Evolutionary conservation across 257 asterid genomes (phyloP).

Genomic region (Ajuga chamaepitys): DNA sequence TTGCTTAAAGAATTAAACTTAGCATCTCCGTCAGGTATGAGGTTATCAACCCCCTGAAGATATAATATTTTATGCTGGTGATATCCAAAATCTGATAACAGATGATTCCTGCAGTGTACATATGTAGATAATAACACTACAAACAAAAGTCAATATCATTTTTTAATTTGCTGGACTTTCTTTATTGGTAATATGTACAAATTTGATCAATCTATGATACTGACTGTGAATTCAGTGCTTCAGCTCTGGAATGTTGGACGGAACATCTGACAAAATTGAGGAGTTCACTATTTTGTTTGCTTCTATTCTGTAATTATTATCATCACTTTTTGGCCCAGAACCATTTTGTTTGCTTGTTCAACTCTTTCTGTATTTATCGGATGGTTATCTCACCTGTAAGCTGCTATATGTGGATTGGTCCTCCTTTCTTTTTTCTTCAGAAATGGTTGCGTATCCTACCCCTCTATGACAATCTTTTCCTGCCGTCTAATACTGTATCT

Average conservation of each 20-base stretch:
- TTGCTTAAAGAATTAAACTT: background rate
- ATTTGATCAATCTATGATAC: too few relatives aligned
- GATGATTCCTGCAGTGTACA: conserved; percentile 9
- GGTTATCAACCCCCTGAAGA: background rate
- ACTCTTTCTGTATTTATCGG: conserved; percentile 18
- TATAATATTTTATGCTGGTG: background rate
- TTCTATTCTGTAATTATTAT: conserved; percentile 44
- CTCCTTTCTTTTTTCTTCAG: conserved; percentile 12
- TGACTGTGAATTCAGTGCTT: conserved; percentile 16
- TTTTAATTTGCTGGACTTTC: conserved; percentile 3
- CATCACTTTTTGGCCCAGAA: conserved; percentile 51
- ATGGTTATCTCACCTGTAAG: background rate
- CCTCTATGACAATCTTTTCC: background rate
- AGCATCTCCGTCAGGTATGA: conserved; percentile 1
- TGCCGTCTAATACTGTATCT: conserved; percentile 1
- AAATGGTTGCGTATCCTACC: conserved; percentile 8
- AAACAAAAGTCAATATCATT: background rate
- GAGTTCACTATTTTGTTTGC: conserved; percentile 48
- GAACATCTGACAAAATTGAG: conserved; percentile 31
- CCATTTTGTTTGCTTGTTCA: conserved; percentile 48
- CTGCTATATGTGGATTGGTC: background rate
- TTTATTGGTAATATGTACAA: conserved; percentile 4
- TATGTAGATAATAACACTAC: background rate
- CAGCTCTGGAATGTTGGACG: conserved; percentile 36
- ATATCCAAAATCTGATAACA: conserved; percentile 8